These are phyloP conservation scores for Boletus rubescentipes DNA, from an alignment of 768 basidiomycete genomes.

Conservation along the genomic window DNA sequence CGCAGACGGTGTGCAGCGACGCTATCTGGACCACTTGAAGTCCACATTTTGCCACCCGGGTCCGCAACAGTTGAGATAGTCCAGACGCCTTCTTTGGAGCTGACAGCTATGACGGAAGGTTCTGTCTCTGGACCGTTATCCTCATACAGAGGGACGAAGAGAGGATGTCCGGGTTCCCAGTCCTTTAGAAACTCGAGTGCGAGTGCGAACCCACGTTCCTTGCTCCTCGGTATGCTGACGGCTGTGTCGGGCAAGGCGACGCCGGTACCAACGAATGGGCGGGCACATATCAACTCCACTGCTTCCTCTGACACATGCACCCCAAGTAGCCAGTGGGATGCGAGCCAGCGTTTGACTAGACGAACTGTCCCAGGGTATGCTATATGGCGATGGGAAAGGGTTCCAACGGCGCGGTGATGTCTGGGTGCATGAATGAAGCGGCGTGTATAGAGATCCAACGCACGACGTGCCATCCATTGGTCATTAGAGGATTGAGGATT, in stretches of 20 bases:
- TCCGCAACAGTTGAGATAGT: constrained; percentile 78
- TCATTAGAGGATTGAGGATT: constrained; percentile 33
- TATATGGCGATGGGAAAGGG: constrained; percentile 73
- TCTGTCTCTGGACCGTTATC: constrained; percentile 7
- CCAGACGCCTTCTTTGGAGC: constrained; percentile 59
- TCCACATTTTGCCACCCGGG: constrained; percentile 74
- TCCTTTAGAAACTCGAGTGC: constrained; percentile 71
- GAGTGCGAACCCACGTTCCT: constrained; percentile 75
- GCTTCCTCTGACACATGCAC: constrained; percentile 74
- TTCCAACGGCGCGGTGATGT: constrained; percentile 82
- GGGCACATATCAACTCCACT: constrained; percentile 82
- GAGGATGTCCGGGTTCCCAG: constrained; percentile 80
- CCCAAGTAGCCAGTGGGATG: constrained; percentile 82
- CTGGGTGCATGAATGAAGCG: constrained; percentile 77
- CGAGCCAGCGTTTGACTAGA: constrained; percentile 90
- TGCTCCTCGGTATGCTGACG: constrained; percentile 62
- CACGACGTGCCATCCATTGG: constrained; percentile 53
- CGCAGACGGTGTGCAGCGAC: constrained; percentile 73
- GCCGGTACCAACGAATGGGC: constrained; percentile 62
- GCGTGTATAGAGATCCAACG: constrained; percentile 59
- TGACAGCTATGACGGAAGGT: constrained; percentile 27
- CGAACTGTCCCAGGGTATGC: constrained; percentile 86
- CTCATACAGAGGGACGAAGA: constrained; percentile 73
- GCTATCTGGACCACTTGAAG: constrained; percentile 57
- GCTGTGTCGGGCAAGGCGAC: constrained; percentile 34